phyloP scores from a whole-genome alignment of 2,329 filamentous ascomycete genomes.

The Thielaviopsis punctulata region DNA sequence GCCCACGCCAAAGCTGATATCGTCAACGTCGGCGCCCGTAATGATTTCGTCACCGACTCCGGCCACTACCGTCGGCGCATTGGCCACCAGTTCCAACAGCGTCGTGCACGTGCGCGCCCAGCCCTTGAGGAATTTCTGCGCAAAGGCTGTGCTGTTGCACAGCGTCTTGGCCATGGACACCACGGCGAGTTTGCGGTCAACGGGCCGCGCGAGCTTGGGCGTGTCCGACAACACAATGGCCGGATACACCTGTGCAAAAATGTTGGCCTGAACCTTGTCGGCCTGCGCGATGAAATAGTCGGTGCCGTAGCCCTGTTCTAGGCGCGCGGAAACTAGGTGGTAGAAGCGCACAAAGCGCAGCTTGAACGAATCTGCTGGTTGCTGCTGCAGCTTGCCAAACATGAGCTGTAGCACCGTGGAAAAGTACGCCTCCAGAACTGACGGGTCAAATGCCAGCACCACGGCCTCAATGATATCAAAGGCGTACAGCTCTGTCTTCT shows the following conservation, averaged over 20 bases:
- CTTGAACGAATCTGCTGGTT: slow-evolving; percentile 58
- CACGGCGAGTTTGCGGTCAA: slow-evolving; percentile 86
- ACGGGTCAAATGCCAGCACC: slow-evolving; percentile 51
- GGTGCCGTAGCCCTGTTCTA: slow-evolving; percentile 68
- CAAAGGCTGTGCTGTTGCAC: slow-evolving; percentile 71
- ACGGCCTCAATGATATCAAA: slow-evolving; percentile 83
- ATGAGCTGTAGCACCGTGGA: slow-evolving; percentile 64
- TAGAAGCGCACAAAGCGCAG: slow-evolving; percentile 86
- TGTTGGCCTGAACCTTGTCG: slow-evolving; percentile 61
- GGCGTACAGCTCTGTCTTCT: slow-evolving; percentile 68
- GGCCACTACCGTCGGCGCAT: slow-evolving; percentile 53
- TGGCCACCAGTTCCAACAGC: slow-evolving; percentile 76
- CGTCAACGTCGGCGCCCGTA: slow-evolving; percentile 79
- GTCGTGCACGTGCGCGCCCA: slow-evolving; percentile 83
- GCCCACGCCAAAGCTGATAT: slow-evolving; percentile 84
- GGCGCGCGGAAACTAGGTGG: slow-evolving; percentile 66
- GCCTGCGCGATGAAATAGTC: slow-evolving; percentile 81
- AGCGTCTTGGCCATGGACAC: slow-evolving; percentile 87
- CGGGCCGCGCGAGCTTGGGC: slow-evolving; percentile 68
- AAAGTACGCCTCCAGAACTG: slow-evolving; percentile 59
- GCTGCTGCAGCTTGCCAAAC: slow-evolving; percentile 55
- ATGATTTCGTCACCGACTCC: slow-evolving; percentile 59
- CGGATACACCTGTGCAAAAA: slow-evolving; percentile 76
- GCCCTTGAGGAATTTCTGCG: slow-evolving; percentile 65
- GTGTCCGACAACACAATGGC: slow-evolving; percentile 77